These are phyloP conservation scores for Eutypa lata DNA, from an alignment of 2,329 filamentous ascomycete species.

Conservation along the genomic window DNA sequence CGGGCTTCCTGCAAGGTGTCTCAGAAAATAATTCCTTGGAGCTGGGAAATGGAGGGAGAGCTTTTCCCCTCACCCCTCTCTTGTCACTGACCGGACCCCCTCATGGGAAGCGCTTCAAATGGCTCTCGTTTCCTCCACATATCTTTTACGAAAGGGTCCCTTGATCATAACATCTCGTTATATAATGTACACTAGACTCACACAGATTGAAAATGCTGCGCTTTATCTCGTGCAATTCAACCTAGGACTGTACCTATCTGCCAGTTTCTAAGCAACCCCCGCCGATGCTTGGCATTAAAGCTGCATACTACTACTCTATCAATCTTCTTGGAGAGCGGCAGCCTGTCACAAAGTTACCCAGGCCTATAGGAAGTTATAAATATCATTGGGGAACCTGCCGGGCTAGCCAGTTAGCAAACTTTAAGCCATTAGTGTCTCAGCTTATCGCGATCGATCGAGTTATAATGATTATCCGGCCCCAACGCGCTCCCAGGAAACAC, in stretches of 20 bases:
- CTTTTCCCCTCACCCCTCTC: background rate
- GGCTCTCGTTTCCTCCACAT: background rate
- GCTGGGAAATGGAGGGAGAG: background rate
- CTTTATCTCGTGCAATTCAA: too few relatives aligned
- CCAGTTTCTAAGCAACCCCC: background rate
- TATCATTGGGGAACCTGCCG: background rate
- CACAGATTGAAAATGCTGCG: too few relatives aligned
- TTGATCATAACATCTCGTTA: background rate
- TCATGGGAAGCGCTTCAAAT: background rate
- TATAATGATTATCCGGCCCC: too few relatives aligned
- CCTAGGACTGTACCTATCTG: too few relatives aligned
- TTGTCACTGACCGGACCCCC: background rate
- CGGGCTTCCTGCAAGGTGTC: background rate
- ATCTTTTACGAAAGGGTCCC: too few relatives aligned
- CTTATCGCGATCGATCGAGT: too few relatives aligned
- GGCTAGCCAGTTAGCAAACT: background rate
- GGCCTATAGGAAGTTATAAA: background rate
- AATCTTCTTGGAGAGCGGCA: background rate
- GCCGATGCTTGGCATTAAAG: background rate
- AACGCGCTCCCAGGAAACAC: too few relatives aligned
- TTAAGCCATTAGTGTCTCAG: too few relatives aligned
- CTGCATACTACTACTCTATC: background rate
- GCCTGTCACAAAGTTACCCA: background rate
- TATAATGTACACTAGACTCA: too few relatives aligned
- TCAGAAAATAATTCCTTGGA: background rate